phyloP scores from a whole-genome alignment of 1,284 basidiomycete genomes.

The Cryptococcus depauperatus region DNA sequence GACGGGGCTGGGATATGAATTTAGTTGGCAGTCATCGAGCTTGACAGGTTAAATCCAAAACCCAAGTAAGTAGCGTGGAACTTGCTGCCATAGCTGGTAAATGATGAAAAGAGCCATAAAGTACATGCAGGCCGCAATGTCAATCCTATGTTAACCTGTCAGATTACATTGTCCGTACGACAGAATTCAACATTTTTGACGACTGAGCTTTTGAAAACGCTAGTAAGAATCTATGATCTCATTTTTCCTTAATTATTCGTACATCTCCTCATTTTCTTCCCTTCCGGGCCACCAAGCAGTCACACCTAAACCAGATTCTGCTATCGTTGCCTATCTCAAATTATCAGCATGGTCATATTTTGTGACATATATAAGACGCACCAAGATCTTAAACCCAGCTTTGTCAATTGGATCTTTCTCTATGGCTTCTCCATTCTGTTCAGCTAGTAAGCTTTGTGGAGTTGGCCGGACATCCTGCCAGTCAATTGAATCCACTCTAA shows the following conservation, averaged over 20 bases:
- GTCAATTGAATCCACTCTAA: conserved; percentile 77
- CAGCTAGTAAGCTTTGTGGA: conserved; percentile 46
- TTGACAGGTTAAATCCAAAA: too few species aligned
- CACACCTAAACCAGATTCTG: conserved; percentile 75
- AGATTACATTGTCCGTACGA: too few species aligned
- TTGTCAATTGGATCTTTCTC: conserved; percentile 54
- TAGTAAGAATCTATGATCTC: too few species aligned
- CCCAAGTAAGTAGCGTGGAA: neutral
- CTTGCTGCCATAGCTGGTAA: too few species aligned
- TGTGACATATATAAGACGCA: conserved; percentile 33
- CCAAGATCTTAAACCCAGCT: conserved; percentile 66
- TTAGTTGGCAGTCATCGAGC: too few species aligned
- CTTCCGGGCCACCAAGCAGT: conserved; percentile 51
- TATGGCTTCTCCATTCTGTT: conserved; percentile 36
- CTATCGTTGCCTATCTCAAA: conserved; percentile 64
- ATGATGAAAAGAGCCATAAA: too few species aligned
- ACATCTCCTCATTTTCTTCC: conserved; percentile 33
- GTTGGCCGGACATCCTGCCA: conserved; percentile 89
- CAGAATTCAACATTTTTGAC: too few species aligned
- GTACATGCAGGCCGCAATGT: too few species aligned
- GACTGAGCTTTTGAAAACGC: too few species aligned
- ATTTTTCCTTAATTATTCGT: conserved; percentile 23
- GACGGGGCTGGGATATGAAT: too few species aligned
- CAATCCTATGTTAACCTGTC: too few species aligned
- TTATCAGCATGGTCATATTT: neutral